Evolutionary conservation across 345 rosid genomes (phyloP), one percentile per base, ranked within the genome.

Genomic region (Ailanthus altissimus): DNA sequence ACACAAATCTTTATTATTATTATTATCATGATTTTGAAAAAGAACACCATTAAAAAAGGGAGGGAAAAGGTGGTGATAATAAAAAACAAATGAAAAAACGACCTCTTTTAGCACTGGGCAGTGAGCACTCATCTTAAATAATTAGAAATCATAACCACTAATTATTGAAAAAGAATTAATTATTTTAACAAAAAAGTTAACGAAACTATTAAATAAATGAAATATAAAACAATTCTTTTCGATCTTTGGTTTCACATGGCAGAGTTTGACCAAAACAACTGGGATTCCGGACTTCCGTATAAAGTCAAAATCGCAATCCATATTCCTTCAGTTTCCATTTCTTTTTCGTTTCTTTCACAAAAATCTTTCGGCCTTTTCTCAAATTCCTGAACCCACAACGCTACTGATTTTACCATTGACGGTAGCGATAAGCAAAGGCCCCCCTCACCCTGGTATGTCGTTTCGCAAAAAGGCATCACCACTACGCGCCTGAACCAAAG

Each of bases 361-460:
- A 6, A 45, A 43, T 5, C n/a, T 42, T 26, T 59, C 45, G 67
- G 26, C 26, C 25, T 23, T 43, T 26, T 46, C 9, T 20, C 20
- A 12, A 28, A 50, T 6, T 47, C 72, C 43, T 13, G 11, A 64
- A 38, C 25, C 47, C 18, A 6, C 32, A 62, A 45, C 67, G 23
- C 4, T 6, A 18, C 7, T 10, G 59, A 10, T 0, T 26, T 6
- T 0, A 45, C 26, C 54, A 65, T 63, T 10, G 81, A 78, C 83
- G 75, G 76, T 65, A 36, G 59, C 73, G 38, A 32, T 32, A 46
- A 77, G 74, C 59, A n/a, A 56, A 56, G 25, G 59, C 2, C n/a
- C 59, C 2, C n/a, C 59, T 1, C 38, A 32, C 26, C 20, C 21
- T 2, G 40, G 38, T 71, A 70, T 77, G 82, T 81, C 80, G 82